Evolutionary conservation across 257 asterid species (phyloP).

Genomic region (Ophiorrhiza pumila): DNA sequence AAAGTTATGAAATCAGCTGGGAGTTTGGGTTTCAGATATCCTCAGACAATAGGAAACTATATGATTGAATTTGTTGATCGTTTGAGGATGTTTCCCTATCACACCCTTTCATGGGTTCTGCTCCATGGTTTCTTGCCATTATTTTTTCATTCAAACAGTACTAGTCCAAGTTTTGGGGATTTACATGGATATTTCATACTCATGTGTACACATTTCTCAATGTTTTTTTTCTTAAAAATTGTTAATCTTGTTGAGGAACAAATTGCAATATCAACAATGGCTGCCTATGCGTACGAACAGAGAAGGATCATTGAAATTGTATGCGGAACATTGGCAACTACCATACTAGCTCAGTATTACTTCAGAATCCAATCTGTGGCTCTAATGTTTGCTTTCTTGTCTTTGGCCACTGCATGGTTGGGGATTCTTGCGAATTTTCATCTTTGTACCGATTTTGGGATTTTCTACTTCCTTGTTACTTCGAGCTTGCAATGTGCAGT

Average conservation of each 20-base stretch:
- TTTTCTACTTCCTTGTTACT: constrained; percentile 21
- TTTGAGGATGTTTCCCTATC: neutral
- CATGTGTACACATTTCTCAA: neutral
- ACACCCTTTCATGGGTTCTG: constrained; percentile 5
- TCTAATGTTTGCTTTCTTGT: constrained; percentile 11
- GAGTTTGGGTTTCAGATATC: neutral
- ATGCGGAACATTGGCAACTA: constrained; percentile 6
- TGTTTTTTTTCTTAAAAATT: too few relatives aligned
- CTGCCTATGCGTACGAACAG: neutral
- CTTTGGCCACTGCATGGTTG: constrained; percentile 14
- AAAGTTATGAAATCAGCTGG: neutral
- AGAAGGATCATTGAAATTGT: constrained; percentile 11
- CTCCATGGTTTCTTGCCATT: neutral
- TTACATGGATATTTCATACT: neutral
- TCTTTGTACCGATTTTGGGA: constrained; percentile 15
- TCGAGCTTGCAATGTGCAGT: constrained; percentile 20
- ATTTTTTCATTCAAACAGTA: too few relatives aligned
- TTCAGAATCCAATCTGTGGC: neutral
- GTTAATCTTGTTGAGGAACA: too few relatives aligned
- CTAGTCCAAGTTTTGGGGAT: neutral
- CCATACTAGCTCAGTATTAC: constrained; percentile 12
- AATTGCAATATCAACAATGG: neutral
- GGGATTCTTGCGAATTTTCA: constrained; percentile 23
- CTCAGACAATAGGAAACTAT: neutral
- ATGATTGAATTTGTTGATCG: constrained; percentile 2